Evolutionary conservation across 805 yeast genomes (phyloP).

Genomic region (Pichia nakasei): DNA sequence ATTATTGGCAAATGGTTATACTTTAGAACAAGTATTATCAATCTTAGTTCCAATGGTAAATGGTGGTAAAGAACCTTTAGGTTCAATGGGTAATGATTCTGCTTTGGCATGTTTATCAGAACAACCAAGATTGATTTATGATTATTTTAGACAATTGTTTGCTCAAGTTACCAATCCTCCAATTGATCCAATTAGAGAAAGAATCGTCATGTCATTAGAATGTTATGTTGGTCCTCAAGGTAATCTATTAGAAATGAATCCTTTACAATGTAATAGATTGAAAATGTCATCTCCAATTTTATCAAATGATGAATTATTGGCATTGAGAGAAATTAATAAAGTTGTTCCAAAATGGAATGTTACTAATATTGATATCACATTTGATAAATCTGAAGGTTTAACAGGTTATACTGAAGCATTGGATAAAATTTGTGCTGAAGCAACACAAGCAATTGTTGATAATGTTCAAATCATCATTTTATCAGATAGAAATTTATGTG

Average conservation of each 20-base stretch:
- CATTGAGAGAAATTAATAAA: constrained; percentile 60
- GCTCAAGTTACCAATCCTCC: constrained; percentile 99
- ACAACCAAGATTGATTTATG: constrained; percentile 84
- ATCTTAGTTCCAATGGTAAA: constrained; percentile 89
- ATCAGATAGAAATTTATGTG: constrained; percentile 57
- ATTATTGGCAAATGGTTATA: constrained; percentile 80
- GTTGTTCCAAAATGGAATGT: constrained; percentile 86
- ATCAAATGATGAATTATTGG: constrained; percentile 61
- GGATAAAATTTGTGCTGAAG: constrained; percentile 80
- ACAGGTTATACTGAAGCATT: constrained; percentile 78
- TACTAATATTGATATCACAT: constrained; percentile 80
- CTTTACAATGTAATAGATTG: constrained; percentile 85
- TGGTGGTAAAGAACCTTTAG: constrained; percentile 88
- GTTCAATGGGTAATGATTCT: constrained; percentile 98
- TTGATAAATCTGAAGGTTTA: constrained; percentile 72
- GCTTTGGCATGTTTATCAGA: constrained; percentile 92
- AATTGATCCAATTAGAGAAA: constrained; percentile 95
- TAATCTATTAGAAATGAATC: constrained; percentile 84
- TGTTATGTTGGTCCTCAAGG: constrained; percentile 99
- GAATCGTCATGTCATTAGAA: constrained; percentile 93
- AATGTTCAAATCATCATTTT: constrained; percentile 68
- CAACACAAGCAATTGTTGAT: constrained; percentile 74
- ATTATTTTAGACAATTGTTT: constrained; percentile 90
- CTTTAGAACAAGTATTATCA: constrained; percentile 83
- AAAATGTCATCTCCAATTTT: constrained; percentile 77